Evolutionary conservation across 345 rosid genomes (phyloP).

Genomic region (Salix suchowensis): DNA sequence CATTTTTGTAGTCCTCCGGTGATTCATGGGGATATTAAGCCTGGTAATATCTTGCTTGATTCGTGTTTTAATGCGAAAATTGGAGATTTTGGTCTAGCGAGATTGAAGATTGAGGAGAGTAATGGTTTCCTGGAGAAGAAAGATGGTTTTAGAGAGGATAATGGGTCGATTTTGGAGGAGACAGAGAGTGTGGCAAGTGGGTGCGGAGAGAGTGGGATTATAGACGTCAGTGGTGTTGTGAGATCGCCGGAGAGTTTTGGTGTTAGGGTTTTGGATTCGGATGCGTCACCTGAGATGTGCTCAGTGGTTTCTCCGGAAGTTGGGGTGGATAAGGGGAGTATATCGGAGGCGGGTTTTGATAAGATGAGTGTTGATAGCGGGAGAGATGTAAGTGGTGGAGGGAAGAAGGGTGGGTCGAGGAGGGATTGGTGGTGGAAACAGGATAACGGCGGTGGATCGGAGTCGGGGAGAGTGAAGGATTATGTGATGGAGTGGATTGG

Average conservation of each 20-base stretch:
- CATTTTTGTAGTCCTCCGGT: constrained; percentile 47
- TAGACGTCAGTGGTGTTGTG: constrained; percentile 19
- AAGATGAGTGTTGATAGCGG: constrained; percentile 15
- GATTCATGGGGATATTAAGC: constrained; percentile 69
- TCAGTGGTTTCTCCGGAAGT: constrained; percentile 36
- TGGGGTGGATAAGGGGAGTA: constrained; percentile 42
- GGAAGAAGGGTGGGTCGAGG: constrained; percentile 14
- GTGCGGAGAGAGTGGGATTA: constrained; percentile 39
- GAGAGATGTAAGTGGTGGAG: constrained; percentile 3
- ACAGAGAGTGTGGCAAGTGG: constrained; percentile 54
- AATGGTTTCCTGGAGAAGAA: constrained; percentile 28
- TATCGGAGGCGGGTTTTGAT: constrained; percentile 37
- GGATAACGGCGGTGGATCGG: constrained; percentile 51
- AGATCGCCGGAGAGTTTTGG: constrained; percentile 53
- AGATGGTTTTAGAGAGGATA: constrained; percentile 37
- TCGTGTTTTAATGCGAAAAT: constrained; percentile 57
- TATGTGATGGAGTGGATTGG: constrained; percentile 86
- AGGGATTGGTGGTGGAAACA: constrained; percentile 29
- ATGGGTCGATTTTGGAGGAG: constrained; percentile 73
- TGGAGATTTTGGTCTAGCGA: constrained; percentile 75
- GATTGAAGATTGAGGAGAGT: constrained; percentile 49
- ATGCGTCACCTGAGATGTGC: constrained; percentile 33
- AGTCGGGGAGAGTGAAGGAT: constrained; percentile 68
- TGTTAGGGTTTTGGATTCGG: constrained; percentile 38
- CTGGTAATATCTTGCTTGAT: constrained; percentile 58